Conservation (phyloP, 768 basidiomycete species). For the Tricholoma furcatifolium region DNA sequence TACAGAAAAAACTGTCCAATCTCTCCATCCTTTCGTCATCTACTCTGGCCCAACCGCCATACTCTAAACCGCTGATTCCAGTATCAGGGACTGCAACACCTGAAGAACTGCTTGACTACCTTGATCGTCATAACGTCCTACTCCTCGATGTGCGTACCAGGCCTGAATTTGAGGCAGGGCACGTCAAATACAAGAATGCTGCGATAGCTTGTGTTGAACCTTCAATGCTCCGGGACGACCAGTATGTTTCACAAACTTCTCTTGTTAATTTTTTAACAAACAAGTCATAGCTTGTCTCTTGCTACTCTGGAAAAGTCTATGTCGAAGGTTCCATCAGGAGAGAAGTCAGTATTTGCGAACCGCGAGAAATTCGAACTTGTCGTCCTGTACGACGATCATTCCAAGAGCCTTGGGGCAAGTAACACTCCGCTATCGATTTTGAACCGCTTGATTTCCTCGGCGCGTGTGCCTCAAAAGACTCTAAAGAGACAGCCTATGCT, state of each 20-base stretch:
- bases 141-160: slow-evolving; percentile 83
- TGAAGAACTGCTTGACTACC: slow-evolving; percentile 56
- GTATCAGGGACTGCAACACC: slow-evolving; percentile 60
- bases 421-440: slow-evolving; percentile 59
- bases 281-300: slow-evolving; percentile 56
- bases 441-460: slow-evolving; percentile 66
- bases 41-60: slow-evolving; percentile 30
- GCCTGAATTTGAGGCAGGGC: slow-evolving; percentile 72
- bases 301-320: slow-evolving; percentile 73
- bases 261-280: slow-evolving; percentile 3
- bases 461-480: slow-evolving; percentile 64
- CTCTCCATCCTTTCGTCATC: slow-evolving; percentile 27
- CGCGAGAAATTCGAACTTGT: slow-evolving; percentile 89
- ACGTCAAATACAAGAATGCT: slow-evolving; percentile 52
- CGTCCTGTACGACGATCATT: slow-evolving; percentile 75
- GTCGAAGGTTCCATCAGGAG: slow-evolving; percentile 64
- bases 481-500: slow-evolving; percentile 77
- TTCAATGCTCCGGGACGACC: slow-evolving; percentile 61
- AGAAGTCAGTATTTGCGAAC: slow-evolving; percentile 74
- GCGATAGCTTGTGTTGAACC: slow-evolving; percentile 87
- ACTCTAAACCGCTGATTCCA: slow-evolving; percentile 48
- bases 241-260: slow-evolving; percentile 44
- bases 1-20: slow-evolving; percentile 41
- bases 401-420: slow-evolving; percentile 47
- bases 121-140: slow-evolving; percentile 60